Percentiles rank a stretch among this genome's conserved stretches.
Conservation (phyloP, 2,329 filamentous ascomycete genomes). For the Leptographium lundbergii region DNA sequence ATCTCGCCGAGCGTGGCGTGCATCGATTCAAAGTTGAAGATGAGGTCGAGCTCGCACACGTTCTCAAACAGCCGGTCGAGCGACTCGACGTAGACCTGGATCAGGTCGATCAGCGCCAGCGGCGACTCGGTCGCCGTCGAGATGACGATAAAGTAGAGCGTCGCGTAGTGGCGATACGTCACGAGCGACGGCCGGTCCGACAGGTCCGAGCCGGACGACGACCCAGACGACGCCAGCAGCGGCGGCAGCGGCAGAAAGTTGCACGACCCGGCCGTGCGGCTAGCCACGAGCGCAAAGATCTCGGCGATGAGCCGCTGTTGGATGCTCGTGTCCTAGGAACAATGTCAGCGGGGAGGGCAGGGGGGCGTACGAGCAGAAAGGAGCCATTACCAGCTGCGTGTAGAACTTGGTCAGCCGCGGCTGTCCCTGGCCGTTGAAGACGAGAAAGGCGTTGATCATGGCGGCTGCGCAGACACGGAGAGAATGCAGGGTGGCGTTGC, state of each 20-base stretch:
- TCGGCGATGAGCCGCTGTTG: slow-evolving; percentile 94
- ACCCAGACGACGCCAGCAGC: slow-evolving; percentile 50
- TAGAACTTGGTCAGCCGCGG: slow-evolving; percentile 97
- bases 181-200: slow-evolving; percentile 81
- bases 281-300: slow-evolving; percentile 91
- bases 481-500: no score
- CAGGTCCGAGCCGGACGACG: slow-evolving; percentile 50
- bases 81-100: slow-evolving; percentile 95
- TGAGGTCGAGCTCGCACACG: slow-evolving; percentile 94
- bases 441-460: slow-evolving; percentile 98
- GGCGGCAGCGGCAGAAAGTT: slow-evolving; percentile 84
- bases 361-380: background rate
- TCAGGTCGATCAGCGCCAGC: slow-evolving; percentile 86
- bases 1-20: slow-evolving; percentile 87
- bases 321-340: slow-evolving; percentile 97
- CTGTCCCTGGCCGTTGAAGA: slow-evolving; percentile 98
- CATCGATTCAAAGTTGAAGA: slow-evolving; percentile 97
- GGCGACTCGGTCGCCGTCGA: slow-evolving; percentile 93
- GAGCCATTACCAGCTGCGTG: slow-evolving; percentile 64
- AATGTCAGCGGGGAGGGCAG: no score
- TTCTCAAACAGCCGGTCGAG: slow-evolving; percentile 95
- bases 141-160: slow-evolving; percentile 97
- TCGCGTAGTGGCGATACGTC: slow-evolving; percentile 96
- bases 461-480: slow-evolving; percentile 10
- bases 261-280: slow-evolving; percentile 82